Evolutionary conservation across 306 rosid species (phyloP).

Genomic region (Lotus japonicus): DNA sequence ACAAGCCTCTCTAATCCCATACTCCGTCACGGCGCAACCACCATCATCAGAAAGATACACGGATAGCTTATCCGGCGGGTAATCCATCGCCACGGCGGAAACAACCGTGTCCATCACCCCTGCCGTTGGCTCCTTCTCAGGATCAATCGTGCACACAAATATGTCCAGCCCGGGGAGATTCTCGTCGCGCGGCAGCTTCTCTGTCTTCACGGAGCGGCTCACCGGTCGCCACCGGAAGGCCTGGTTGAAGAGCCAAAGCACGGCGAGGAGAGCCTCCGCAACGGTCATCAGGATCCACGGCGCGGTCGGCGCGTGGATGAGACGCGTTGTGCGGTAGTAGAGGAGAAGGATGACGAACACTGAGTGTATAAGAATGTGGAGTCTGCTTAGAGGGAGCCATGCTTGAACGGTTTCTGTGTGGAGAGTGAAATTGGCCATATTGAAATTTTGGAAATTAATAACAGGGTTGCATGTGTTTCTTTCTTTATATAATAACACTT

Average conservation of each 20-base stretch:
- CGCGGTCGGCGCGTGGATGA: background rate
- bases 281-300: slow-evolving; percentile 17
- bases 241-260: slow-evolving; percentile 28
- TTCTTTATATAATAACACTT: too few species aligned
- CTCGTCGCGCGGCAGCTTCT: slow-evolving; percentile 15
- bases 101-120: slow-evolving; percentile 39
- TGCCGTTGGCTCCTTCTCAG: slow-evolving; percentile 30
- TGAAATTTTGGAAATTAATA: too few species aligned
- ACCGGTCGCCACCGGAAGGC: slow-evolving; percentile 33
- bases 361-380: slow-evolving; percentile 6
- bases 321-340: slow-evolving; percentile 18
- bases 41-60: slow-evolving; percentile 52
- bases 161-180: slow-evolving; percentile 35
- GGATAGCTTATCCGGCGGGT: slow-evolving; percentile 30
- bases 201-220: background rate
- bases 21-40: slow-evolving; percentile 7
- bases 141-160: slow-evolving; percentile 43
- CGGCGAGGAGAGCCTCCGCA: slow-evolving; percentile 2
- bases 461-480: too few species aligned
- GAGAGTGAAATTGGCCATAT: background rate
- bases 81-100: slow-evolving; percentile 37
- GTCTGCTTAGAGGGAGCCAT: slow-evolving; percentile 5
- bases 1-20: slow-evolving; percentile 25
- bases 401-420: slow-evolving; percentile 28
- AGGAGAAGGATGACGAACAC: background rate